These are phyloP conservation scores for Lenzites betulinus DNA, from an alignment of 768 basidiomycete genomes.

Conservation along the genomic window DNA sequence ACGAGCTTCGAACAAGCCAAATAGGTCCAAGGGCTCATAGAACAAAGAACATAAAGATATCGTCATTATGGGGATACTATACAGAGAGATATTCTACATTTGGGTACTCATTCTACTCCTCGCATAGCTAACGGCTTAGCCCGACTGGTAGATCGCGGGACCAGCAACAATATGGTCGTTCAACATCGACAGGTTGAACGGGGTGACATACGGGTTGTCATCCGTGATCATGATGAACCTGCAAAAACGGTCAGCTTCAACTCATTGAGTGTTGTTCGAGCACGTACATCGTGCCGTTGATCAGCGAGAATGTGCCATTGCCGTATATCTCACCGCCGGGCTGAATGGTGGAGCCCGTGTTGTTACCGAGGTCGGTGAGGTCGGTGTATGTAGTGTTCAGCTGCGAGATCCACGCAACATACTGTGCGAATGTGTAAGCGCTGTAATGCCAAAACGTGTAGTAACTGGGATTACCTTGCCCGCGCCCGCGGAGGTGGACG, in stretches of 20 bases:
- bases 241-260: no score
- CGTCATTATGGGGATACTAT: no score
- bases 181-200: conserved; percentile 55
- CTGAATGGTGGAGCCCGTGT: conserved; percentile 49
- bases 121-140: conserved; percentile 30
- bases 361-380: conserved; percentile 43
- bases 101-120: background rate
- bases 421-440: conserved; percentile 32
- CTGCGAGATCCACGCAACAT: conserved; percentile 60
- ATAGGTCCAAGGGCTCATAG: no score
- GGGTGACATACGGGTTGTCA: conserved; percentile 51
- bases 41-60: no score
- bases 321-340: conserved; percentile 50
- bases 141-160: conserved; percentile 51
- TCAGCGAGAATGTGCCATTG: conserved; percentile 38
- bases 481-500: conserved; percentile 45
- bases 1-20: no score
- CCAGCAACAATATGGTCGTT: conserved; percentile 59
- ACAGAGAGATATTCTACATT: no score
- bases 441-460: no score
- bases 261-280: background rate
- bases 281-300: conserved; percentile 53
- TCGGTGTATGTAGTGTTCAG: conserved; percentile 62
- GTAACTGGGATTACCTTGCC: conserved; percentile 37
- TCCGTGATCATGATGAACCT: conserved; percentile 56